Percentiles rank a stretch among this genome's conserved stretches.
Evolutionary conservation across 2,329 filamentous ascomycete species (phyloP).

Genomic region (Verticillium isaacii): DNA sequence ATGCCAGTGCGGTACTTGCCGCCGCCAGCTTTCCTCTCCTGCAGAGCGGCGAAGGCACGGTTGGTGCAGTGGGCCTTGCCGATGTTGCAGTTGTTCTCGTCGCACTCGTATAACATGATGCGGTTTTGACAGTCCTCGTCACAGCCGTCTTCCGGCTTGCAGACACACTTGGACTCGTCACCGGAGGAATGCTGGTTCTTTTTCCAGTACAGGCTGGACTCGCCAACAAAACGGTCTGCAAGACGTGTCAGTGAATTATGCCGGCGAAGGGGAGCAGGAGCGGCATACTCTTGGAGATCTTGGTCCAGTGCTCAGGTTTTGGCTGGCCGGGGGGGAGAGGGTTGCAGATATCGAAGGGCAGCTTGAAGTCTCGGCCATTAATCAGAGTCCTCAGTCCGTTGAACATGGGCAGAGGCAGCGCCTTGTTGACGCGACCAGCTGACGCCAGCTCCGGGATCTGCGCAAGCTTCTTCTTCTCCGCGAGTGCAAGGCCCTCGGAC

Average conservation of each 20-base stretch:
- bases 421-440: constrained; percentile 45
- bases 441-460: constrained; percentile 41
- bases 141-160: constrained; percentile 73
- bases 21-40: constrained; percentile 67
- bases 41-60: constrained; percentile 78
- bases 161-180: constrained; percentile 74
- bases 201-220: constrained; percentile 76
- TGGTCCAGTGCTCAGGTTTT: constrained; percentile 89
- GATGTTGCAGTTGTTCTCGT: constrained; percentile 80
- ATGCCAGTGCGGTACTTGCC: constrained; percentile 90
- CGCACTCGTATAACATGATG: constrained; percentile 97
- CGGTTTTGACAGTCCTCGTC: constrained; percentile 89
- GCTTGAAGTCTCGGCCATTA: constrained; percentile 73
- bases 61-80: constrained; percentile 74
- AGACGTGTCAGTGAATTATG: constrained; percentile 23
- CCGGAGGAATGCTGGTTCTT: constrained; percentile 70
- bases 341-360: constrained; percentile 87
- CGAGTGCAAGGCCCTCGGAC: constrained; percentile 40
- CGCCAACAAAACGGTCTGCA: constrained; percentile 82
- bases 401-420: constrained; percentile 75
- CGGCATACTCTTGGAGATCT: constrained; percentile 79
- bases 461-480: constrained; percentile 47
- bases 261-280: not conserved
- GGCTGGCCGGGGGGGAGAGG: constrained; percentile 81
- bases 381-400: constrained; percentile 67